These are phyloP conservation scores for Tulasnella sp. DNA, from an alignment of 768 basidiomycete species.

Conservation along the genomic window DNA sequence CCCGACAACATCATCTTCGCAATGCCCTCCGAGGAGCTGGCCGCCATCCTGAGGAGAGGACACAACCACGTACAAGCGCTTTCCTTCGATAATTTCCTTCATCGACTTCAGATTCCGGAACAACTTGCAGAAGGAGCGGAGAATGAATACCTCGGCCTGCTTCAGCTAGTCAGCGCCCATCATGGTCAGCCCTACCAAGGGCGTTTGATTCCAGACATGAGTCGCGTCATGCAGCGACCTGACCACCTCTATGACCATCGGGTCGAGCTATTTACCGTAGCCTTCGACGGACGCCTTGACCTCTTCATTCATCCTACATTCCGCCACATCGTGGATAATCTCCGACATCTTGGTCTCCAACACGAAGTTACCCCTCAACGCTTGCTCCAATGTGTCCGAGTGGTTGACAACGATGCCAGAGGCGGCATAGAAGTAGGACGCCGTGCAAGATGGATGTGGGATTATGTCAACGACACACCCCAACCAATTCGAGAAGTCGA, in stretches of 20 bases:
- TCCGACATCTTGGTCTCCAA: neutral
- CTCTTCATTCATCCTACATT: neutral
- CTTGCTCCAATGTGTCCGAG: neutral
- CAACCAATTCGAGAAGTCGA: neutral
- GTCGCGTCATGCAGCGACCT: neutral
- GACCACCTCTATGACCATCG: neutral
- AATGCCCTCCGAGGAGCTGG: neutral
- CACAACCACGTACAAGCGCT: neutral
- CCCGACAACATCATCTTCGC: neutral
- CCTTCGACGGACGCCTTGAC: neutral
- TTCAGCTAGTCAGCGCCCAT: neutral
- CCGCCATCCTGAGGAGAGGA: neutral
- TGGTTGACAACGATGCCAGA: neutral
- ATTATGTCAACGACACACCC: neutral
- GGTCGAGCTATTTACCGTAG: neutral
- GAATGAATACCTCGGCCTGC: neutral
- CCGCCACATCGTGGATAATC: neutral
- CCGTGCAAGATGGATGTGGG: neutral
- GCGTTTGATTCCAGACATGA: neutral
- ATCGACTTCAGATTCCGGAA: neutral
- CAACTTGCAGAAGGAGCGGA: neutral
- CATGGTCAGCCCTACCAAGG: neutral
- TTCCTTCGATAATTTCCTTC: neutral
- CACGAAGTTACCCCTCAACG: neutral
- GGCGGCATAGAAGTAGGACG: neutral